Evolutionary conservation across 2,329 filamentous ascomycete species (phyloP), one percentile per base, ranked within the genome.

Genomic region (Fusarium continuum): DNA sequence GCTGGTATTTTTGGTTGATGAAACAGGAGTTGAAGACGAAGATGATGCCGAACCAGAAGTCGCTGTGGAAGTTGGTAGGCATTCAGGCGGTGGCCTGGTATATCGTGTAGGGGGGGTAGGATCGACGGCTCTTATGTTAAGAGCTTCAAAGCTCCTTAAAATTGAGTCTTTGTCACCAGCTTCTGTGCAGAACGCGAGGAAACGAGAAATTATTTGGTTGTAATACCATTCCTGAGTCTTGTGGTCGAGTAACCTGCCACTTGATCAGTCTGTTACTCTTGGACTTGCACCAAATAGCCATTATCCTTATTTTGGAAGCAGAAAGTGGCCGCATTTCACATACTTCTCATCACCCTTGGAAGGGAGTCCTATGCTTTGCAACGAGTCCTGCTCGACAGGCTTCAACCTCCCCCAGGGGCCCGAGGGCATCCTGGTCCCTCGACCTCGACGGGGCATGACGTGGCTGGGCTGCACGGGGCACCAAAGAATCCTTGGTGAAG

Each of bases 301-400:
- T 31, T 44, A 32, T 16, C 11, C 7, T 36, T 19, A 28, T 14
- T n/a, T n/a, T 26, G 5, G 16, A 6, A 34, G n/a, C n/a, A n/a
- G n/a, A n/a, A n/a, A n/a, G n/a, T n/a, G n/a, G n/a, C n/a, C n/a
- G n/a, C n/a, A n/a, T n/a, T n/a, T n/a, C 10, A 22, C 73, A 32
- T 81, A 94, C 93, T 91, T 89, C 41, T 84, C 91, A 76, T 98
- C 94, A 47, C 94, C 94, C 73, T 97, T 97, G 3, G 93, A 97
- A 5, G 92, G 92, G 65, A 97, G 83, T 2, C 94, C 93, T 67
- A 96, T 90, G 58, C 82, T 85, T 68, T 96, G 91, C 23, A 98
- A 81, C 13, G 91, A 86, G 75, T 97, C 93, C 54, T 87, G 80
- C 38, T 89, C 86, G 58, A 89, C 84, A 11, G 91, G 89, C 75